Conservation (phyloP, 192 early-diverging fungal genomes). For the Rhizophagus prolifer region DNA sequence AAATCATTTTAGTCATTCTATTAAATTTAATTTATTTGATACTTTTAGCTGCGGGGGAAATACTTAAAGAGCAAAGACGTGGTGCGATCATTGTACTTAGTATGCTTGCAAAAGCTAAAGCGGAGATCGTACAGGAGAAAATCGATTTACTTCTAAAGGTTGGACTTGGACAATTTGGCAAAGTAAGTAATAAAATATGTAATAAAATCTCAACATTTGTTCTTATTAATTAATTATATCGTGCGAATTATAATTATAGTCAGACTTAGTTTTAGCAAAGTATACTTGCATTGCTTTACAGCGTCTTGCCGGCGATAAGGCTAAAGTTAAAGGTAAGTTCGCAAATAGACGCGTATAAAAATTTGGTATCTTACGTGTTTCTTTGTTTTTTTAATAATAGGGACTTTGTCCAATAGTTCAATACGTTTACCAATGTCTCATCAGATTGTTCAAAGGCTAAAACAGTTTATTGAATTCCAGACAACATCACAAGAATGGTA, state of each 20-base stretch:
- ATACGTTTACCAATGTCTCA: conserved; percentile 55
- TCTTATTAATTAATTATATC: neutral
- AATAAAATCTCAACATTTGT: too few relatives aligned
- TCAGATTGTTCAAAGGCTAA: conserved; percentile 53
- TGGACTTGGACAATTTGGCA: conserved; percentile 83
- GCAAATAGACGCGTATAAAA: conserved; percentile 40
- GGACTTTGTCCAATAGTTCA: conserved; percentile 25
- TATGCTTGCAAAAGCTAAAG: conserved; percentile 89
- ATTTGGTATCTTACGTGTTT: neutral
- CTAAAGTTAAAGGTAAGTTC: conserved; percentile 64
- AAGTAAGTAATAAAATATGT: too few relatives aligned
- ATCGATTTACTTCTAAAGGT: conserved; percentile 79
- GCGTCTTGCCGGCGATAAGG: conserved; percentile 63
- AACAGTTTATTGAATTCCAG: conserved; percentile 47
- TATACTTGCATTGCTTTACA: conserved; percentile 94
- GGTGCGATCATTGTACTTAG: conserved; percentile 91
- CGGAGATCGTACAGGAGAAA: conserved; percentile 80
- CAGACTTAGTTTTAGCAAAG: conserved; percentile 80
- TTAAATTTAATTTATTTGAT: neutral
- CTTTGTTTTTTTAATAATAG: neutral
- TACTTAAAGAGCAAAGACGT: conserved; percentile 71
- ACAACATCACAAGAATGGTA: conserved; percentile 56
- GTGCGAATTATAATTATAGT: conserved; percentile 37
- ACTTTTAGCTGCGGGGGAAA: conserved; percentile 45
- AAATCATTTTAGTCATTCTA: neutral